Evolutionary conservation across 345 rosid genomes (phyloP).

Genomic region (Dipteronia dyeriana): DNA sequence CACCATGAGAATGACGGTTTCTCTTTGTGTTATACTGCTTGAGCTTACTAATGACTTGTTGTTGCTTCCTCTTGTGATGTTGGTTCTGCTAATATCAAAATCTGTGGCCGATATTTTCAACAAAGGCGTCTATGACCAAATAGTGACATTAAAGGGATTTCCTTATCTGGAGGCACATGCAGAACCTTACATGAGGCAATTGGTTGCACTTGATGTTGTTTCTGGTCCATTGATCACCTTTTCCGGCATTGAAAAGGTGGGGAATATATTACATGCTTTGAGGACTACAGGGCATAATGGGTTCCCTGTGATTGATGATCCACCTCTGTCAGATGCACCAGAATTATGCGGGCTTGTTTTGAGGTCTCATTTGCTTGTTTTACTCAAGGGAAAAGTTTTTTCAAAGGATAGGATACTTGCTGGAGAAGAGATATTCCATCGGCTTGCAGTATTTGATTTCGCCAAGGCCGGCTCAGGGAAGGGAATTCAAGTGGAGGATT

Average conservation of each 20-base stretch:
- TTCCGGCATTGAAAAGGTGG: constrained; percentile 58
- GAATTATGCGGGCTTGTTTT: constrained; percentile 64
- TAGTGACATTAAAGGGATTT: constrained; percentile 62
- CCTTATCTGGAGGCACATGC: constrained; percentile 73
- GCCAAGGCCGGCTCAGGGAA: constrained; percentile 74
- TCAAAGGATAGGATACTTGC: constrained; percentile 38
- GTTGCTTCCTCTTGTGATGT: constrained; percentile 72
- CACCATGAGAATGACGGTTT: constrained; percentile 81
- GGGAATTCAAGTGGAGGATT: constrained; percentile 58
- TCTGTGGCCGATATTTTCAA: constrained; percentile 64
- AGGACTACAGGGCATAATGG: constrained; percentile 58
- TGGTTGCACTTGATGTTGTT: constrained; percentile 62
- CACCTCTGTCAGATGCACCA: constrained; percentile 55
- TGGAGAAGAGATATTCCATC: constrained; percentile 33
- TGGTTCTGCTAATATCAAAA: constrained; percentile 72
- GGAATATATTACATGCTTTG: constrained; percentile 51
- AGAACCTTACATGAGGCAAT: constrained; percentile 65
- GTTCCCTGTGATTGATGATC: constrained; percentile 69
- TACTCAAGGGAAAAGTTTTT: constrained; percentile 52
- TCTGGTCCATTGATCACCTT: constrained; percentile 58
- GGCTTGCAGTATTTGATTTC: constrained; percentile 53
- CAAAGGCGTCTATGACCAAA: constrained; percentile 67
- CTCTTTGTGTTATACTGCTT: constrained; percentile 69
- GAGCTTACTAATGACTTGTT: constrained; percentile 68
- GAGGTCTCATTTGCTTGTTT: constrained; percentile 66